Conservation (phyloP, 352 stramenopile genomes). For the Phytopythium mirpurense region DNA sequence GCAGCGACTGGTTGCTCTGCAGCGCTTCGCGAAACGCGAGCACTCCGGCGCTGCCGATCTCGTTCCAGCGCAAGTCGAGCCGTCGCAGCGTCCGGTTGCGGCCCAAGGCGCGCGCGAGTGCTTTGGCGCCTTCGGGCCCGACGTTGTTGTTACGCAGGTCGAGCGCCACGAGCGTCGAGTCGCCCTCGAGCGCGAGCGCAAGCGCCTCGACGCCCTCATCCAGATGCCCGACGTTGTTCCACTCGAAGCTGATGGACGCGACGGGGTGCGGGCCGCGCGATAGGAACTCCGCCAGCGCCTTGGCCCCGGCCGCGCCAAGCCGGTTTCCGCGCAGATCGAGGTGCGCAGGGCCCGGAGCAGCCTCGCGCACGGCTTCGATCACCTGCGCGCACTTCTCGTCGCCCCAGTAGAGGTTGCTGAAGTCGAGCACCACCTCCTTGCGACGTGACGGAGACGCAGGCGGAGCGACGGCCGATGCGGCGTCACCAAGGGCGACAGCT, state of each 20-base stretch:
- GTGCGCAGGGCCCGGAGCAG: slow-evolving; percentile 19
- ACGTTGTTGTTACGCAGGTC: slow-evolving; percentile 88
- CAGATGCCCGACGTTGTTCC: slow-evolving; percentile 80
- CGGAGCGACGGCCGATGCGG: too few relatives aligned
- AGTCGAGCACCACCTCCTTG: slow-evolving; percentile 40
- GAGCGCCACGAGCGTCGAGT: slow-evolving; percentile 54
- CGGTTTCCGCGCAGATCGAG: slow-evolving; percentile 75
- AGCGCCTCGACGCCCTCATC: slow-evolving; percentile 68
- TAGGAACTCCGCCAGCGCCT: slow-evolving; percentile 45
- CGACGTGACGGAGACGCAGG: background rate
- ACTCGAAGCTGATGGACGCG: slow-evolving; percentile 66
- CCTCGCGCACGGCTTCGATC: slow-evolving; percentile 17
- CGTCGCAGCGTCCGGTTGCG: slow-evolving; percentile 63
- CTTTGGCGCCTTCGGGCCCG: slow-evolving; percentile 55
- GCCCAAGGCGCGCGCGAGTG: slow-evolving; percentile 45
- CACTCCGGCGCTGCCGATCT: slow-evolving; percentile 67
- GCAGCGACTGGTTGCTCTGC: slow-evolving; percentile 61
- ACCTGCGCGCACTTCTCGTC: slow-evolving; percentile 66
- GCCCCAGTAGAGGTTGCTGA: slow-evolving; percentile 67
- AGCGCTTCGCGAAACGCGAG: slow-evolving; percentile 66
- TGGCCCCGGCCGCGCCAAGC: slow-evolving; percentile 56
- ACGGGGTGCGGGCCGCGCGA: slow-evolving; percentile 38
- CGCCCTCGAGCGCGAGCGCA: slow-evolving; percentile 49
- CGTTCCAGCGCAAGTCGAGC: slow-evolving; percentile 81
- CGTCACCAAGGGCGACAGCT: too few relatives aligned